A percentile compares a stretch with the other conserved stretches of the same genome.
Conservation (phyloP, 768 basidiomycete species). For the Coprinopsis cinerea region DNA sequence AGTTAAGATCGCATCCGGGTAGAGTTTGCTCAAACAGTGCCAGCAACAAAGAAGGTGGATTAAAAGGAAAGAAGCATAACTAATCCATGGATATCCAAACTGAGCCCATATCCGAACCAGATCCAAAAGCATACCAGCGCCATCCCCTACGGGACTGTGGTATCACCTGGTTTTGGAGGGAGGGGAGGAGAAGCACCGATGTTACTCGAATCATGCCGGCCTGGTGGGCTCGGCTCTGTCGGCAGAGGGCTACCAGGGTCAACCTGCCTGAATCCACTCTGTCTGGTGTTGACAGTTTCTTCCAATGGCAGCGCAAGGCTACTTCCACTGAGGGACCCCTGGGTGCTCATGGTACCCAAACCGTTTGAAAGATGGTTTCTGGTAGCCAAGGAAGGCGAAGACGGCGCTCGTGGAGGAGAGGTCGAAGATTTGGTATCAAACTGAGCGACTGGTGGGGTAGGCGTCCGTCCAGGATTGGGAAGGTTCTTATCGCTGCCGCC, state of each 20-base stretch:
- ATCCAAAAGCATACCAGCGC: not conserved
- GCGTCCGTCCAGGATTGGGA: slow-evolving; percentile 18
- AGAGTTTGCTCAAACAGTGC: no score
- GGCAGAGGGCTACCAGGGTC: not conserved
- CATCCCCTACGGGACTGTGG: not conserved
- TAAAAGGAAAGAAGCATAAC: not conserved
- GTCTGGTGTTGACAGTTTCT: not conserved
- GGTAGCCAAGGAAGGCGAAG: slow-evolving; percentile 5
- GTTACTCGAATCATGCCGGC: not conserved
- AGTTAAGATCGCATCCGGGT: no score
- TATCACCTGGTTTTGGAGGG: not conserved
- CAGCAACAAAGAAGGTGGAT: no score
- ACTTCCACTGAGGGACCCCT: slow-evolving; percentile 10
- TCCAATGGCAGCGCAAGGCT: slow-evolving; percentile 4
- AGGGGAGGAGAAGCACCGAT: not conserved
- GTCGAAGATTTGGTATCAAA: slow-evolving; percentile 5
- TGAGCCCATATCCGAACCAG: not conserved
- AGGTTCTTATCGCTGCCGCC: slow-evolving; percentile 29
- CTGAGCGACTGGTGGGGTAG: slow-evolving; percentile 20
- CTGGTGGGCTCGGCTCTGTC: not conserved
- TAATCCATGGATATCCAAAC: not conserved
- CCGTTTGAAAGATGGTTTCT: slow-evolving; percentile 14
- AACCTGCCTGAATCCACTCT: slow-evolving; percentile 10
- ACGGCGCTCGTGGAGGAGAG: slow-evolving; percentile 6
- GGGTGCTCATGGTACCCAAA: slow-evolving; percentile 2